These are phyloP conservation scores for Escovopsis sp. DNA, from an alignment of 2,329 filamentous ascomycete genomes.

Conservation along the genomic window DNA sequence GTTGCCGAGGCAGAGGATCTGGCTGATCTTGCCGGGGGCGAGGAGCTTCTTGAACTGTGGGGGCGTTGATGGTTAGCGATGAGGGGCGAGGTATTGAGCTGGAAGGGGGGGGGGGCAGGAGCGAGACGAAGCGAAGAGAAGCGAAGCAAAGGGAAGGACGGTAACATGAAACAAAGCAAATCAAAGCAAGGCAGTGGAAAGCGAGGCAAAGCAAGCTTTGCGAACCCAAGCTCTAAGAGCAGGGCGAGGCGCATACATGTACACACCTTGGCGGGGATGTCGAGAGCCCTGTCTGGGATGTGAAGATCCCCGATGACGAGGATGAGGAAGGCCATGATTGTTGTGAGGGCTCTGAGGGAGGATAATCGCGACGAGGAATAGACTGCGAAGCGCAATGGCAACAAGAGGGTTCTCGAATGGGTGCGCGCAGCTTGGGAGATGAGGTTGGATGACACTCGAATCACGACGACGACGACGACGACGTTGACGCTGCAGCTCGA, in stretches of 20 bases:
- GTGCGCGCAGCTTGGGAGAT: slow-evolving; percentile 7
- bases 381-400: slow-evolving; percentile 2
- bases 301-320: slow-evolving; percentile 87
- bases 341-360: slow-evolving; percentile 1
- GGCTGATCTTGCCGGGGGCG: slow-evolving; percentile 67
- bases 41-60: slow-evolving; percentile 70
- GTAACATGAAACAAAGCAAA: background rate
- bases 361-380: slow-evolving; percentile 1
- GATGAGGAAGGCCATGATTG: slow-evolving; percentile 72
- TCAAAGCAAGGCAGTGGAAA: too few relatives aligned
- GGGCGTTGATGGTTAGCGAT: background rate
- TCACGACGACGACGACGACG: background rate
- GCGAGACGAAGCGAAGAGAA: background rate
- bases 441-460: slow-evolving; percentile 7
- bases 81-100: background rate
- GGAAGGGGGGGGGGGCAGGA: background rate
- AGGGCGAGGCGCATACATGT: too few relatives aligned
- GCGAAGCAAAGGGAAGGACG: background rate
- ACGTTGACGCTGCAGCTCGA: slow-evolving; percentile 9
- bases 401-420: background rate
- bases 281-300: slow-evolving; percentile 81
- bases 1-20: slow-evolving; percentile 68
- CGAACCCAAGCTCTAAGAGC: too few relatives aligned
- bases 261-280: slow-evolving; percentile 77
- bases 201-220: too few relatives aligned